Percentiles rank a stretch among this genome's conserved stretches.
phyloP scores from a whole-genome alignment of 306 rosid genomes.

The barrel medic (Medicago truncatula) region MtrunA17r5.0-ANR NC_053044.1:44515501-44516000 shows the following conservation, averaged over 20 bases:
- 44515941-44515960: neutral
- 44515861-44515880: neutral
- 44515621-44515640: no score
- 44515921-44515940: neutral
- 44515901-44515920: neutral
- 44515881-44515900: neutral
- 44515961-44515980: neutral
- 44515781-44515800: neutral
- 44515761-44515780: neutral
- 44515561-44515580: neutral
- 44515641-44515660: neutral
- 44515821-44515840: neutral
- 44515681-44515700: no score
- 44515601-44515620: no score
- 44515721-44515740: neutral
- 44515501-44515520: neutral
- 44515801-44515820: neutral
- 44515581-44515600: neutral
- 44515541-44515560: neutral
- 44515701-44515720: neutral
- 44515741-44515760: neutral
- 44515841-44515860: neutral
- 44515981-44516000: neutral
- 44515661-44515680: conserved; percentile 9
- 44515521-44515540: neutral